Conservation (phyloP, 352 stramenopile species). For the Globisporangium canariense region DNA sequence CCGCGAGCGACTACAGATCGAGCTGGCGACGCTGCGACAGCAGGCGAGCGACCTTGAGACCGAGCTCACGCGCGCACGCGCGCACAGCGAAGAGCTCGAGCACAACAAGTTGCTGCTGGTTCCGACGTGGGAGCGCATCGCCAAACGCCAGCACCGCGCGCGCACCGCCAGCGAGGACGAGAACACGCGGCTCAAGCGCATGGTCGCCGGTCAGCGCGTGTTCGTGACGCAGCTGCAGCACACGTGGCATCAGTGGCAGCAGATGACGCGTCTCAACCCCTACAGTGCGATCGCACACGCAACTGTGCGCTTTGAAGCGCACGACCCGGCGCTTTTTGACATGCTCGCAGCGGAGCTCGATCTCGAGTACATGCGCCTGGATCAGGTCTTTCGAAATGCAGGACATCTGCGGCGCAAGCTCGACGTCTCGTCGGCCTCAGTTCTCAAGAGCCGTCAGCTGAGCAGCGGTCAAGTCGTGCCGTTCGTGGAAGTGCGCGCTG, state of each 20-base stretch:
- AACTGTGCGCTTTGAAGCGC: not conserved
- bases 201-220: slow-evolving; percentile 12
- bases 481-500: not conserved
- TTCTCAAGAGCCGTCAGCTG: not conserved
- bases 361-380: slow-evolving; percentile 7
- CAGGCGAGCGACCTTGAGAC: slow-evolving; percentile 5
- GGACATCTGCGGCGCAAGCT: not conserved
- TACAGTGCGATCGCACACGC: not conserved
- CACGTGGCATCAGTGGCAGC: slow-evolving; percentile 3
- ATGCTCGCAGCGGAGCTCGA: slow-evolving; percentile 5
- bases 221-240: slow-evolving; percentile 11
- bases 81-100: not conserved
- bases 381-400: not conserved
- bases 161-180: slow-evolving; percentile 4
- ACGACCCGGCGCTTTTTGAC: slow-evolving; percentile 4
- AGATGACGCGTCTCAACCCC: not conserved
- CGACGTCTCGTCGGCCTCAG: not conserved
- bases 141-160: slow-evolving; percentile 9
- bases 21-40: slow-evolving; percentile 9
- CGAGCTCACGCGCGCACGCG: slow-evolving; percentile 10
- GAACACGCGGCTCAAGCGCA: slow-evolving; percentile 5
- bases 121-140: slow-evolving; percentile 14
- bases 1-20: slow-evolving; percentile 15
- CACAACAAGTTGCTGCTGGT: slow-evolving; percentile 10
- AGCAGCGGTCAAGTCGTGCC: not conserved